Percentiles rank a stretch among this genome's conserved stretches.
phyloP scores from a whole-genome alignment of 768 basidiomycete species.

The Rhizopogon vinicolor region DNA sequence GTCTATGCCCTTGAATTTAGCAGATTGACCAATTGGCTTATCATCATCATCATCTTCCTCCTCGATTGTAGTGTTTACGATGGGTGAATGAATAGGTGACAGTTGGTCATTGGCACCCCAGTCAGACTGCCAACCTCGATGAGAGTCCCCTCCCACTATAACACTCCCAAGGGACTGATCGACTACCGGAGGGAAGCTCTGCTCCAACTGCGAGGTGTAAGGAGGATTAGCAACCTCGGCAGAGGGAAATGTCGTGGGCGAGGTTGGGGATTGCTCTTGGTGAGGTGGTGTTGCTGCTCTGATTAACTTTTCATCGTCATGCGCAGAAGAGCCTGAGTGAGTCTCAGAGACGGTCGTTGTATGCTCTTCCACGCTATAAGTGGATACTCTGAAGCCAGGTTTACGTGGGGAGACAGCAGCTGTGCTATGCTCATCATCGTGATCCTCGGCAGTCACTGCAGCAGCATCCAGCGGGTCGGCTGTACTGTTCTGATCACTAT shows the following conservation, averaged over 20 bases:
- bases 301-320: not conserved
- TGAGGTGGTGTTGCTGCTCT: conserved; percentile 12
- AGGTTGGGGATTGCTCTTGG: conserved; percentile 6
- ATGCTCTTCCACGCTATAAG: conserved; percentile 18
- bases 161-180: conserved; percentile 39
- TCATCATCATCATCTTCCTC: conserved; percentile 68
- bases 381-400: conserved; percentile 49
- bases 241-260: conserved; percentile 7
- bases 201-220: conserved; percentile 26
- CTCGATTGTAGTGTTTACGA: conserved; percentile 16
- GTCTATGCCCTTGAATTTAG: conserved; percentile 22
- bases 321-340: conserved; percentile 10
- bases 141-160: conserved; percentile 41
- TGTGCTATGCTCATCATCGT: conserved; percentile 23
- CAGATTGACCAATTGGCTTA: conserved; percentile 54
- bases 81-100: conserved; percentile 12
- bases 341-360: conserved; percentile 10
- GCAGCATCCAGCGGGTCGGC: conserved; percentile 32
- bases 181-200: conserved; percentile 14
- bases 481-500: conserved; percentile 19
- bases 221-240: conserved; percentile 8
- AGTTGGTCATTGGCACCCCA: conserved; percentile 31
- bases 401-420: conserved; percentile 16
- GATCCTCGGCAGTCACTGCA: conserved; percentile 23
- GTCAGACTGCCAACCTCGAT: conserved; percentile 51